Base-by-base conservation (phyloP, 306 rosid species). In the Argentina anserina region DNA sequence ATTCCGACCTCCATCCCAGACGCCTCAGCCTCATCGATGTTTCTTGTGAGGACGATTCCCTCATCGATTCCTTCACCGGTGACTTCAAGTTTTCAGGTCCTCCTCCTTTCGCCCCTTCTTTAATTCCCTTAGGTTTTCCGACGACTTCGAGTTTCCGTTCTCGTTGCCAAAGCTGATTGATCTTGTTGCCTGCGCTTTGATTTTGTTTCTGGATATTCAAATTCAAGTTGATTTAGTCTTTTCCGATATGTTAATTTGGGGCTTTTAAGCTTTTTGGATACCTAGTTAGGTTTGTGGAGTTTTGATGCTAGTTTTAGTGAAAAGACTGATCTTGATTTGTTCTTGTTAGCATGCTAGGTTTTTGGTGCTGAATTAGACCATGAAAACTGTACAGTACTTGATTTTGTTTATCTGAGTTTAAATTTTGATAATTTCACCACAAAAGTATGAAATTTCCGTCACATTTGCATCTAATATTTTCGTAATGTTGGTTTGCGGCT, bases 11-110 rank as follows among this genome's bases (percentile, higher is more conserved):
- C 71, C 88, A 80, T 26, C 72, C 67, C 41, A 84, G 93, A 28
- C 92, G 97, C 26, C 98, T 91, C 62, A 91, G 97, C 67, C 87
- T 94, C 72, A 88, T 94, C 80, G 98, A 94, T 56, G 73, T 94
- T 65, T 87, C 92, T 0, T 85, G 93, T 20, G 98, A 94, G 23
- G 98, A 94, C 49, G 98, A 94, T 81, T 94, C 97, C 5, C 98
- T 94, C 50, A 70, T 92, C 80, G 78, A 70, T 42, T 82, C 88
- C 40, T 29, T 73, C 36, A 50, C 88, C 1, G 65, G 67, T 31
- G 78, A 77, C 42, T 75, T 42, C 72, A 60, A 50, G 46, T 60
- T 67, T 64, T 26, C 90, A 71, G 97, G 89, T 89, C 0, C n/a
- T n/a, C 17, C 5, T 40, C 60, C 74, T 29, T 9, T 40, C 26